Percentiles rank a stretch among this genome's conserved stretches.
Evolutionary conservation across 1,284 basidiomycete genomes (phyloP).

Genomic region (Trametes hirsuta): DNA sequence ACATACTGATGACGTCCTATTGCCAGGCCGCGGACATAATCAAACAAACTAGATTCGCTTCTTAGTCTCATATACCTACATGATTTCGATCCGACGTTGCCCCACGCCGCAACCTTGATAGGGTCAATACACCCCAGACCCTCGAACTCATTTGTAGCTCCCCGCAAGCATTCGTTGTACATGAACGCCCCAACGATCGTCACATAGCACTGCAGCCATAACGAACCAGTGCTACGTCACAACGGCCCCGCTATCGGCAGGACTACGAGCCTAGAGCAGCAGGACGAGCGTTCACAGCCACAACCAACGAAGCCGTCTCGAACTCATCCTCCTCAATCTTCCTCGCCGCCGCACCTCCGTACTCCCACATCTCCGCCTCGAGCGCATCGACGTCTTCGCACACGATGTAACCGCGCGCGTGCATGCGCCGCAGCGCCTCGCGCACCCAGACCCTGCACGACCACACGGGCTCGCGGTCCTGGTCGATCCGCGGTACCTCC

Average conservation of each 20-base stretch:
- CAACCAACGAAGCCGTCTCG: not conserved
- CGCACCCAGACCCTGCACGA: constrained; percentile 21
- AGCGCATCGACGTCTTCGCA: constrained; percentile 17
- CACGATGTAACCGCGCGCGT: constrained; percentile 5
- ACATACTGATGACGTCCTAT: not conserved
- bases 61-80: too few relatives aligned
- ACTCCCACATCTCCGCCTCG: constrained; percentile 19
- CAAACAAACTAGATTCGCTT: not conserved
- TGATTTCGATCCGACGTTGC: too few relatives aligned
- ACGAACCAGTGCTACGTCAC: too few relatives aligned
- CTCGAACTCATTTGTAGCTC: too few relatives aligned
- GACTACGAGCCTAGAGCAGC: not conserved
- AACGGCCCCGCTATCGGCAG: too few relatives aligned
- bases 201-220: too few relatives aligned
- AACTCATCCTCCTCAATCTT: constrained; percentile 15
- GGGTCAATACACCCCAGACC: too few relatives aligned
- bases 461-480: constrained; percentile 9
- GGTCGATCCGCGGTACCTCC: constrained; percentile 2
- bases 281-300: not conserved
- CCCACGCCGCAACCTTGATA: too few relatives aligned
- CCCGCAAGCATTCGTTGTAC: too few relatives aligned
- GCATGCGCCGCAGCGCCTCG: constrained; percentile 17
- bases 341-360: constrained; percentile 11
- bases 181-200: too few relatives aligned
- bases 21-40: constrained; percentile 11